Percentiles rank a stretch among this genome's conserved stretches.
These are phyloP conservation scores for Viridothelium virens DNA, from an alignment of 495 filamentous ascomycete species.

Conservation along the genomic window DNA sequence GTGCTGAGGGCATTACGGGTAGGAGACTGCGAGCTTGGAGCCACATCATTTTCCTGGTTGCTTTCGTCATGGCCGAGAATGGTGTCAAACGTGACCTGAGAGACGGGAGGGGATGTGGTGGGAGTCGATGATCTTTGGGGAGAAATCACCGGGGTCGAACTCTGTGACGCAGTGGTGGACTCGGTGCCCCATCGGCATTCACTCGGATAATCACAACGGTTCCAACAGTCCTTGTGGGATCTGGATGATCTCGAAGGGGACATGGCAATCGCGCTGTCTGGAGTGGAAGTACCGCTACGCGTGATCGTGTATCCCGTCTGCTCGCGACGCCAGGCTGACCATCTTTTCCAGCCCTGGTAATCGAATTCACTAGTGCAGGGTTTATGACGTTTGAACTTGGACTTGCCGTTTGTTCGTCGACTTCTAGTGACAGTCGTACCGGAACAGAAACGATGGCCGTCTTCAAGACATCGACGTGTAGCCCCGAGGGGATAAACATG, in stretches of 20 bases:
- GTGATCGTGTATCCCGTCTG: background rate
- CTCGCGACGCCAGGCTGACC: constrained; percentile 35
- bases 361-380: constrained; percentile 43
- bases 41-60: background rate
- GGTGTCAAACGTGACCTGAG: constrained; percentile 5
- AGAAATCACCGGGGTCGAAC: background rate
- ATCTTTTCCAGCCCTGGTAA: constrained; percentile 41
- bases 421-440: constrained; percentile 34
- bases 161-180: constrained; percentile 20
- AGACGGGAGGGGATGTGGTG: background rate
- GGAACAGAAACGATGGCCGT: constrained; percentile 44
- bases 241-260: background rate
- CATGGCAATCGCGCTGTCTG: background rate
- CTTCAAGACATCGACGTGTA: constrained; percentile 43
- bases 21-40: background rate
- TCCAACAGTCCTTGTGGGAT: constrained; percentile 31
- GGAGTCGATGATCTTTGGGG: background rate
- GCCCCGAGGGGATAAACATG: constrained; percentile 36
- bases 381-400: constrained; percentile 30
- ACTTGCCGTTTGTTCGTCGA: constrained; percentile 21
- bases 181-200: constrained; percentile 36
- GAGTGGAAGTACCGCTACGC: background rate
- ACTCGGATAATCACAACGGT: constrained; percentile 33
- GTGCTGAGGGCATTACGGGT: background rate
- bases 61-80: background rate